Evolutionary conservation across 2,329 filamentous ascomycete species (phyloP), one percentile per base, ranked within the genome.

Genomic region (Aureobasidium mangrovei): DNA sequence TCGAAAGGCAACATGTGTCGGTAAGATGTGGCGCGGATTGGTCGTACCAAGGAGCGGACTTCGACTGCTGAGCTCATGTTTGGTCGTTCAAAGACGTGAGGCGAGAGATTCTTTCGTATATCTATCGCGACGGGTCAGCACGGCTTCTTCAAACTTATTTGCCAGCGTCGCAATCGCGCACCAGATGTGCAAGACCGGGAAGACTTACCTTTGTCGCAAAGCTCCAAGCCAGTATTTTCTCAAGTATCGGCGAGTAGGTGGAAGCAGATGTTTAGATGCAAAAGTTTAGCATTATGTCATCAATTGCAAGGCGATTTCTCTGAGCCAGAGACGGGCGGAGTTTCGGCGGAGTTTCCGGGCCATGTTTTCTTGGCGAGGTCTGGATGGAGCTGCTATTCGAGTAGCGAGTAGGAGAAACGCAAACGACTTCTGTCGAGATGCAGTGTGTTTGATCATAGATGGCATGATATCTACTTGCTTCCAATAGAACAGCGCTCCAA

Each of bases 31-130:
- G n/a, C 27, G 9, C 1, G 26, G n/a, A 5, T 18, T 27, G 27
- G 10, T 6, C 56, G 26, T 60, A 60, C 58, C 55, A 60, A 53
- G n/a, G 58, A 60, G 36, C 58, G 58, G 18, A 57, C 57, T 57
- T 60, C 54, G 26, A 55, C 42, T 47, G 55, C 55, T 52, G 55
- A 39, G 33, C 53, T 54, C 53, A 54, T 54, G 43, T 39, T 54
- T 10, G 24, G n/a, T 12, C 9, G 29, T 51, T 12, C 40, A 7
- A 29, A n/a, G 33, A 35, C 12, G 35, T 41, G 42, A 51, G 47
- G 47, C 47, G n/a, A 51, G 36, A 41, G 29, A 8, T 42, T 41
- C 38, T 41, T 42, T 35, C 38, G 38, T 33, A 29, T 51, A 6
- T 41, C 38, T 51, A 38, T 27, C 10, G 27, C 36, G 28, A 51